These are phyloP conservation scores for Claviceps spartinae DNA, from an alignment of 2,329 filamentous ascomycete species.

Conservation along the genomic window DNA sequence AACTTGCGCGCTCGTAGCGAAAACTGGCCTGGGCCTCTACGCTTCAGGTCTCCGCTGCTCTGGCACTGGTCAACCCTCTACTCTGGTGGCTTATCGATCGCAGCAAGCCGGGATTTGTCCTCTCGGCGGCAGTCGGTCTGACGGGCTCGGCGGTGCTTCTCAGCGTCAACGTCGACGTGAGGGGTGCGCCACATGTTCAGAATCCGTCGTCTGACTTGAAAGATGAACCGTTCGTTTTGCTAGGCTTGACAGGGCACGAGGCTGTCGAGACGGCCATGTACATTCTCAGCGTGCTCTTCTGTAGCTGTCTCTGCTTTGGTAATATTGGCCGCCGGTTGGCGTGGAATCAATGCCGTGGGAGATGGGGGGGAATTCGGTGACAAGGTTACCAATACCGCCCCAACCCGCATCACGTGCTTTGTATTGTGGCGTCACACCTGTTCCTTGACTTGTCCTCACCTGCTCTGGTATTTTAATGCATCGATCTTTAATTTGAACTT, in stretches of 20 bases:
- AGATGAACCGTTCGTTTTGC: slow-evolving; percentile 19
- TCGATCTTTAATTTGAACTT: no score
- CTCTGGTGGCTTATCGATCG: slow-evolving; percentile 95
- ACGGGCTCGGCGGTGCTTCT: slow-evolving; percentile 62
- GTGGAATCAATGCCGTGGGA: slow-evolving; percentile 26
- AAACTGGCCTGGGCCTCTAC: slow-evolving; percentile 89
- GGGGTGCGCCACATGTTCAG: slow-evolving; percentile 49
- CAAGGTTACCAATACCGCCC: background rate
- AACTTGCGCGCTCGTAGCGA: slow-evolving; percentile 37
- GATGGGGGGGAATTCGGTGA: slow-evolving; percentile 31
- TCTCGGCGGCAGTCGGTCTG: slow-evolving; percentile 62
- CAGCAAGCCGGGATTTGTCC: slow-evolving; percentile 67
- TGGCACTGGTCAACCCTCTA: slow-evolving; percentile 82
- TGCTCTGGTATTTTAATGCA: no score
- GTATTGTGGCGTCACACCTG: background rate
- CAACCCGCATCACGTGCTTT: no score
- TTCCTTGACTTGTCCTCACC: background rate
- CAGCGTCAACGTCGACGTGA: slow-evolving; percentile 61
- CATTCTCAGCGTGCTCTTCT: slow-evolving; percentile 89
- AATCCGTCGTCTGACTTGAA: background rate
- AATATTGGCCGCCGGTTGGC: slow-evolving; percentile 79
- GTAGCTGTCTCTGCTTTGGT: slow-evolving; percentile 88
- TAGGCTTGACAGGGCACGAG: slow-evolving; percentile 45
- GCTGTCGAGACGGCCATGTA: slow-evolving; percentile 65
- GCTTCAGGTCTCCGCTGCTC: slow-evolving; percentile 79